These are phyloP conservation scores for Ananas comosus DNA, from an alignment of 176 grass and related monocot species.

Conservation along the genomic window DNA sequence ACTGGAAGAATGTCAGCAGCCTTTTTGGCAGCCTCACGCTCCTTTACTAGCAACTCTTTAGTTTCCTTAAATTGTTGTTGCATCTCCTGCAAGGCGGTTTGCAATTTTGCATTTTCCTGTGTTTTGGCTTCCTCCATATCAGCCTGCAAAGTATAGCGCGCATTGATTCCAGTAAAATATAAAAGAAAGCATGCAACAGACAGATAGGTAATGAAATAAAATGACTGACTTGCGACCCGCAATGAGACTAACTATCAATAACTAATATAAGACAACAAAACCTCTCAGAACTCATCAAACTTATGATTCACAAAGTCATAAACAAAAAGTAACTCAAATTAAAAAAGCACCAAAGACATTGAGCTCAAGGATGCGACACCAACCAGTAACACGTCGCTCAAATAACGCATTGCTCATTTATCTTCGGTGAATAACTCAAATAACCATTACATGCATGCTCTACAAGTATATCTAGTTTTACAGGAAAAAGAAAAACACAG, in stretches of 20 bases:
- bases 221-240: too few species aligned
- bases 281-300: background rate
- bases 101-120: constrained; percentile 88
- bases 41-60: constrained; percentile 60
- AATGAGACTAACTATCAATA: background rate
- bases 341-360: background rate
- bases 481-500: background rate
- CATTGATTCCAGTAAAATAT: constrained; percentile 10
- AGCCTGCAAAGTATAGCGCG: constrained; percentile 35
- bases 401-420: background rate
- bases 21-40: constrained; percentile 60
- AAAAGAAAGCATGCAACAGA: background rate
- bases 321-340: background rate
- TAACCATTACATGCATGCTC: background rate
- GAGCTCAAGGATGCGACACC: background rate
- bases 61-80: constrained; percentile 81
- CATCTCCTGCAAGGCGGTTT: constrained; percentile 68
- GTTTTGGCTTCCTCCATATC: constrained; percentile 85
- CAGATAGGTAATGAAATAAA: too few species aligned
- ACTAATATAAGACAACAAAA: background rate
- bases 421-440: too few species aligned
- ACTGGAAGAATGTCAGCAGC: constrained; percentile 54
- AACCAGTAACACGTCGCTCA: background rate
- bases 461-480: background rate
- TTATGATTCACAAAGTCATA: background rate